phyloP scores from a whole-genome alignment of 1,284 basidiomycete genomes.

The Sporisorium sorghi region DNA sequence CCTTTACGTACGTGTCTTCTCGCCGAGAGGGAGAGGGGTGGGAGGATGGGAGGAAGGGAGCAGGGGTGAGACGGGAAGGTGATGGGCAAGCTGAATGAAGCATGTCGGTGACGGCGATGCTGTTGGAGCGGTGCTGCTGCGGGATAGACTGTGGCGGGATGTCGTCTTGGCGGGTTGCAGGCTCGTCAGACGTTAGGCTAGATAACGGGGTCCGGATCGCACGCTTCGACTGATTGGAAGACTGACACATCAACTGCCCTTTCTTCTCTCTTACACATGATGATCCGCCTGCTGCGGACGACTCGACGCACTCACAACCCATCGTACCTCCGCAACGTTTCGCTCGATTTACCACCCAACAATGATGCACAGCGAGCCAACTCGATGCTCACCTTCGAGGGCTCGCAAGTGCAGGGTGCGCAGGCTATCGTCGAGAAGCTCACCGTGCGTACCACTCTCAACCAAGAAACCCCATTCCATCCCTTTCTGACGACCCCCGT shows the following conservation, averaged over 20 bases:
- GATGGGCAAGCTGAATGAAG: no score
- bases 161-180: not conserved
- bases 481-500: no score
- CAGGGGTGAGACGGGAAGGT: not conserved
- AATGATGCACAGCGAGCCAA: constrained; percentile 80
- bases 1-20: constrained; percentile 79
- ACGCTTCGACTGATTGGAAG: not conserved
- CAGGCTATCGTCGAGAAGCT: constrained; percentile 82
- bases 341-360: no score
- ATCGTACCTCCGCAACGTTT: no score
- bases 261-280: not conserved
- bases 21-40: not conserved
- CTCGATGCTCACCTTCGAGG: constrained; percentile 94
- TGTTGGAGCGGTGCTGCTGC: no score
- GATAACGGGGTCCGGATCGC: not conserved
- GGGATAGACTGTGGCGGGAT: not conserved
- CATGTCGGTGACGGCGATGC: no score
- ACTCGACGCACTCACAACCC: not conserved
- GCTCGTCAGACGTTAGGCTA: not conserved
- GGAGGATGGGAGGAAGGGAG: not conserved
- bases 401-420: constrained; percentile 75
- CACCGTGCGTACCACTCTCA: constrained; percentile 72
- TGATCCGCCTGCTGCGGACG: not conserved
- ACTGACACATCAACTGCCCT: not conserved
- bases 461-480: no score